Percentiles rank a stretch among this genome's conserved stretches.
These are phyloP conservation scores for Fusarium neocosmosporiellum DNA, from an alignment of 2,329 filamentous ascomycete species.

Conservation along the genomic window DNA sequence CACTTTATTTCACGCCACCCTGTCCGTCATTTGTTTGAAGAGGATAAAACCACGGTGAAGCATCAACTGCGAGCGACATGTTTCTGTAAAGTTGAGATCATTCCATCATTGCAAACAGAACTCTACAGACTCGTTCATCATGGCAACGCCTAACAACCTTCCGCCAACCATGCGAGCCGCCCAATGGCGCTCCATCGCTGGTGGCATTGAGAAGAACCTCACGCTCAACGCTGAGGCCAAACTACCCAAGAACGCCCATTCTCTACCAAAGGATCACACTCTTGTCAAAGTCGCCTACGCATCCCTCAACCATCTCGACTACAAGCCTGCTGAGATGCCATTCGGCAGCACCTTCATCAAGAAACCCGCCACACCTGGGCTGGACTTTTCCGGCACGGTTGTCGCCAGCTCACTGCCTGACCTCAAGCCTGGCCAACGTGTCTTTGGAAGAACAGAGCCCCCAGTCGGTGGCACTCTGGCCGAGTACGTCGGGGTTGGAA, in stretches of 20 bases:
- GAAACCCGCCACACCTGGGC: constrained; percentile 24
- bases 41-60: neutral
- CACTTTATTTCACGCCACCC: constrained; percentile 10
- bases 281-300: constrained; percentile 32
- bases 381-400: constrained; percentile 35
- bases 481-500: constrained; percentile 27
- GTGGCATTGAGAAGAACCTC: constrained; percentile 34
- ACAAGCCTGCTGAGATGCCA: constrained; percentile 33
- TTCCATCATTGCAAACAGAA: neutral
- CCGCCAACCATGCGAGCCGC: constrained; percentile 30
- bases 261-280: constrained; percentile 8
- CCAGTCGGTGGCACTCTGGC: constrained; percentile 18
- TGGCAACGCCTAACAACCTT: constrained; percentile 15
- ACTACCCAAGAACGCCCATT: constrained; percentile 4
- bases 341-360: constrained; percentile 8
- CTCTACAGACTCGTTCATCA: neutral
- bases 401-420: neutral
- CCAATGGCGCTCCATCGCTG: constrained; percentile 29
- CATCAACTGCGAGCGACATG: neutral
- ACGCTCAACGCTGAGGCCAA: neutral
- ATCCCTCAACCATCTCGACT: constrained; percentile 38
- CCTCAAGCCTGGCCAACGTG: constrained; percentile 8
- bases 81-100: neutral
- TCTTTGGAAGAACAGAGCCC: constrained; percentile 26
- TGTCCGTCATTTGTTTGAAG: neutral